A percentile compares a stretch with the other conserved stretches of the same genome.
phyloP scores from a whole-genome alignment of 1,284 basidiomycete genomes.

The Puccinia coronata region DNA sequence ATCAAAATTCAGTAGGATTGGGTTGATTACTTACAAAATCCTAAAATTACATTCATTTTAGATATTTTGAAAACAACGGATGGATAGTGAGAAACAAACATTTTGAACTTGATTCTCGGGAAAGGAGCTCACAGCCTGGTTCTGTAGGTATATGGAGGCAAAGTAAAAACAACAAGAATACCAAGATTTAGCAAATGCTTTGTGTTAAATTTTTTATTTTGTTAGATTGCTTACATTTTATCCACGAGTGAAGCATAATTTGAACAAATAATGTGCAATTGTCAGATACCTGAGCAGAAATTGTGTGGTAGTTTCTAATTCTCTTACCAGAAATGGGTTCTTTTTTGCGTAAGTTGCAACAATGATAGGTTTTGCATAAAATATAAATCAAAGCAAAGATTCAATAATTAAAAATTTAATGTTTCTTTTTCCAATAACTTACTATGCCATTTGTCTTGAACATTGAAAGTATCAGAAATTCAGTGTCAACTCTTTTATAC shows the following conservation, averaged over 20 bases:
- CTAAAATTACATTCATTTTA: neutral
- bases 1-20: neutral
- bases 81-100: neutral
- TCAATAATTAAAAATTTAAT: too few relatives aligned
- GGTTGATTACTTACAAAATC: neutral
- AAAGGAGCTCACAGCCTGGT: neutral
- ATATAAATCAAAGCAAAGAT: too few relatives aligned
- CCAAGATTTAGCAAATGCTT: too few relatives aligned
- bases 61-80: neutral
- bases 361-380: too few relatives aligned
- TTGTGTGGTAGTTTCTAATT: neutral
- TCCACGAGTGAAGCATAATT: neutral
- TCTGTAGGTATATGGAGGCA: too few relatives aligned
- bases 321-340: slow-evolving; percentile 12
- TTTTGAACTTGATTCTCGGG: neutral
- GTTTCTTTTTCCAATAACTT: too few relatives aligned
- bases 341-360: neutral
- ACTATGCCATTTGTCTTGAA: too few relatives aligned
- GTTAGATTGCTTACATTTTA: too few relatives aligned
- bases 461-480: neutral
- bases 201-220: too few relatives aligned
- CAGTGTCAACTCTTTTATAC: neutral
- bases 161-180: too few relatives aligned
- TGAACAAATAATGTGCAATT: neutral
- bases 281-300: neutral